Base-by-base conservation (phyloP, 106 monocot genomes). In the Dendrobium huoshanense region DNA sequence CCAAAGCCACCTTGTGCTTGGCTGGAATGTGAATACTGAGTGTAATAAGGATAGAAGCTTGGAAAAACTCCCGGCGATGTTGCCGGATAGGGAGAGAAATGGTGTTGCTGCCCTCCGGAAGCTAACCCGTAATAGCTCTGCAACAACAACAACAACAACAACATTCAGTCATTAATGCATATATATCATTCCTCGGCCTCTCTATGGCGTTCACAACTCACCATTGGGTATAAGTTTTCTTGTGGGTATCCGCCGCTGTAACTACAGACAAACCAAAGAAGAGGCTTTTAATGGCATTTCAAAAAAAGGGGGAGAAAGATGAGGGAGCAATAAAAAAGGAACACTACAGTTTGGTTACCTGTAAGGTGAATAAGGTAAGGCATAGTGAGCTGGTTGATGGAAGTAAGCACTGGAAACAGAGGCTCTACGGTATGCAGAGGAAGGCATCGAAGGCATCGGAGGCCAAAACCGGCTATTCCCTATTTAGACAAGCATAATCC, bases 231-330 rank as follows among this genome's bases (percentile, higher is more conserved):
- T 73, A 92, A 70, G 73, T 41, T 83, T 18, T 92, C 92, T 73
- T 90, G 90, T 0, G 92, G 68, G 55, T 86, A 86, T 17, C 84
- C 90, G n/a, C 86, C 89, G 41, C 85, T 80, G 83, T 86, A 92
- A 58, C 89, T 91, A 77, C 72, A 67, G 76, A 15, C 5, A 51
- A 43, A 43, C 42, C 51, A 74, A 76, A 49, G 11, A 48, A 24
- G 11, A 27, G 9, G 45, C 10, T 76, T 10, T 76, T 27, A 45
- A 49, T 76, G n/a, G 49, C 22, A 25, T 49, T 49, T 48, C 4
- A 11, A 25, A 22, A 13, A 5, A 2, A 3, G 54, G 58, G 40
- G 44, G n/a, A 51, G 42, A 73, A 10, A 9, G 33, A 4, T 72
- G 13, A 44, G 11, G 40, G 7, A 25, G 19, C 11, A 73, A 24